Evolutionary conservation across 2,329 filamentous ascomycete species (phyloP).

Genomic region (Verticillium isaacii): DNA sequence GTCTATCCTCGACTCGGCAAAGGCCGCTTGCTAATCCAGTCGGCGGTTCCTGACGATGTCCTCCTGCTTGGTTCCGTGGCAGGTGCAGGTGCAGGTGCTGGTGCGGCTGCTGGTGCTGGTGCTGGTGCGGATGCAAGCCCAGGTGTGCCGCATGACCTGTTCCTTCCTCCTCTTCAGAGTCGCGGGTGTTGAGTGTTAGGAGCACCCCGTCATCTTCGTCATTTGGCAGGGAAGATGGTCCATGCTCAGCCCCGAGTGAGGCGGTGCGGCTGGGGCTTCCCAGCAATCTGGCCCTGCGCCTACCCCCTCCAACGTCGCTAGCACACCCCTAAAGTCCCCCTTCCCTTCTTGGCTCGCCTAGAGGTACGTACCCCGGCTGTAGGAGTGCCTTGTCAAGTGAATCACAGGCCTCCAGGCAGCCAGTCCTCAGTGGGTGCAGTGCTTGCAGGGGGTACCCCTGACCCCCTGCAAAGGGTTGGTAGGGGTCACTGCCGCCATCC

Average conservation of each 20-base stretch:
- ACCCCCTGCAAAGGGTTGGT: background rate
- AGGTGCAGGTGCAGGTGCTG: background rate
- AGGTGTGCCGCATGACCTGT: background rate
- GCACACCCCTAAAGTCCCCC: background rate
- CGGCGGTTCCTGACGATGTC: background rate
- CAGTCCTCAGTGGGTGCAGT: background rate
- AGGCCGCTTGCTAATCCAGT: background rate
- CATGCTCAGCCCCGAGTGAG: background rate
- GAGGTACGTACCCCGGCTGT: background rate
- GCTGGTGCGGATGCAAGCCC: background rate
- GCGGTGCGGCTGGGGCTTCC: background rate
- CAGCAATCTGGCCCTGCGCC: background rate
- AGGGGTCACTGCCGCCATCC: background rate
- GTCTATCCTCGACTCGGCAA: background rate
- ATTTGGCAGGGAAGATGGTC: background rate
- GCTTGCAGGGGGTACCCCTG: background rate
- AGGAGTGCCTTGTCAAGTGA: background rate
- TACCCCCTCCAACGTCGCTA: background rate
- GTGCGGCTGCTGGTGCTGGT: background rate
- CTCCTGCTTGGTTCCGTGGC: background rate
- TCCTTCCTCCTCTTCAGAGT: background rate
- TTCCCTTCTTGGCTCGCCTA: background rate
- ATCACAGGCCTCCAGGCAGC: background rate
- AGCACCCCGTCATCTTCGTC: background rate
- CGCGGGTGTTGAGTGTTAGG: background rate